Evolutionary conservation across 345 rosid species (phyloP).

Genomic region (Eucalyptus regnans): DNA sequence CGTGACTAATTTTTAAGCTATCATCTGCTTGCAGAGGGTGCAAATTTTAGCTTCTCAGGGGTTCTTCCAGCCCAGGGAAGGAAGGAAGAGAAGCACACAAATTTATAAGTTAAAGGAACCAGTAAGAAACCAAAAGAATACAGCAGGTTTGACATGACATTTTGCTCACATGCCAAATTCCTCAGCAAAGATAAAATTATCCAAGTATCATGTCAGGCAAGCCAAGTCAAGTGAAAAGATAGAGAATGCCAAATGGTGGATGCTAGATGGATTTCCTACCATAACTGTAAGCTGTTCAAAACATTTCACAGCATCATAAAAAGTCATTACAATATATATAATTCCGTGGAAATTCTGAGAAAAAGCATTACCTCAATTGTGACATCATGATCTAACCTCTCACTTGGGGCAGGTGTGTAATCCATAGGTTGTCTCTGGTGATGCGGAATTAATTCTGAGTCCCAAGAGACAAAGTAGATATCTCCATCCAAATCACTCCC

Average conservation of each 20-base stretch:
- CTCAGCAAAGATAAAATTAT: neutral
- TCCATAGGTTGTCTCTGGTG: conserved; percentile 42
- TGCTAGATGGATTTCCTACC: neutral
- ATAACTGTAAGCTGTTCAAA: neutral
- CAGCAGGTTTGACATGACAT: neutral
- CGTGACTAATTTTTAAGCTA: neutral
- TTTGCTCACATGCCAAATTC: neutral
- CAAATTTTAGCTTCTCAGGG: neutral
- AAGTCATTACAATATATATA: neutral
- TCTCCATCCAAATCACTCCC: conserved; percentile 89
- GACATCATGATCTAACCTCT: conserved; percentile 50
- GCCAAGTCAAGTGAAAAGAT: neutral
- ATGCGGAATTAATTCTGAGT: conserved; percentile 39
- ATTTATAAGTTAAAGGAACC: neutral
- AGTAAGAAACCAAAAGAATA: neutral
- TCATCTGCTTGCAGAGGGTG: neutral
- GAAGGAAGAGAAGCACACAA: neutral
- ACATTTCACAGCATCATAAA: neutral
- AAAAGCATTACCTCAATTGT: conserved; percentile 40
- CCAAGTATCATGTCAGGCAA: neutral
- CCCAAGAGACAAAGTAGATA: conserved; percentile 79
- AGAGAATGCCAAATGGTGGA: neutral
- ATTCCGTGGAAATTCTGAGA: neutral
- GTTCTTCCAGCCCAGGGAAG: neutral
- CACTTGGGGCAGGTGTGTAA: conserved; percentile 44